These are phyloP conservation scores for Trebouxia sp. DNA, from an alignment of 139 green algal species.

Conservation along the genomic window DNA sequence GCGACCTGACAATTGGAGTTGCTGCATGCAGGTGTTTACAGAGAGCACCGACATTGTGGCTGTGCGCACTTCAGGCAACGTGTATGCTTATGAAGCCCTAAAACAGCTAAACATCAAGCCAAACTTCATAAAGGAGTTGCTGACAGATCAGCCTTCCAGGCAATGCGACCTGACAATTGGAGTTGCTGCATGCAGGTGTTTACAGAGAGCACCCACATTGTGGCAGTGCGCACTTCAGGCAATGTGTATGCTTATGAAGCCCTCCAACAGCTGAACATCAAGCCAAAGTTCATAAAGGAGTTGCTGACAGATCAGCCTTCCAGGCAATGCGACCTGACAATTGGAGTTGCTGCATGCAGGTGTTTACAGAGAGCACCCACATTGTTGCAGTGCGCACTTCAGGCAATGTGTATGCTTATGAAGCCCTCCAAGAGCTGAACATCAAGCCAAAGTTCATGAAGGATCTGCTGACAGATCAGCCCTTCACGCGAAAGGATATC, in stretches of 20 bases:
- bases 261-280: slow-evolving; percentile 91
- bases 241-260: too few species aligned
- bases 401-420: slow-evolving; percentile 74
- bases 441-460: slow-evolving; percentile 90
- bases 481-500: slow-evolving; percentile 90
- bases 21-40: slow-evolving; percentile 90
- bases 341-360: too few species aligned
- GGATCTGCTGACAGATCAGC: slow-evolving; percentile 87
- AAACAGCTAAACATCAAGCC: slow-evolving; percentile 94
- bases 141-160: too few species aligned
- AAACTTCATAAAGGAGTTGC: slow-evolving; percentile 81
- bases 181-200: slow-evolving; percentile 89
- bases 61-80: too few species aligned
- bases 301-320: too few species aligned
- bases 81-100: too few species aligned
- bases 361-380: slow-evolving; percentile 96
- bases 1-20: too few species aligned
- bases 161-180: too few species aligned
- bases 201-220: slow-evolving; percentile 92
- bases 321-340: too few species aligned
- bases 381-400: slow-evolving; percentile 89
- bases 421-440: slow-evolving; percentile 92
- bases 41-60: slow-evolving; percentile 90
- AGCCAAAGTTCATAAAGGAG: slow-evolving; percentile 86
- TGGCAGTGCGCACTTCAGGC: too few species aligned